Evolutionary conservation across 1,284 basidiomycete genomes (phyloP).

Genomic region (Ustilago crameri): DNA sequence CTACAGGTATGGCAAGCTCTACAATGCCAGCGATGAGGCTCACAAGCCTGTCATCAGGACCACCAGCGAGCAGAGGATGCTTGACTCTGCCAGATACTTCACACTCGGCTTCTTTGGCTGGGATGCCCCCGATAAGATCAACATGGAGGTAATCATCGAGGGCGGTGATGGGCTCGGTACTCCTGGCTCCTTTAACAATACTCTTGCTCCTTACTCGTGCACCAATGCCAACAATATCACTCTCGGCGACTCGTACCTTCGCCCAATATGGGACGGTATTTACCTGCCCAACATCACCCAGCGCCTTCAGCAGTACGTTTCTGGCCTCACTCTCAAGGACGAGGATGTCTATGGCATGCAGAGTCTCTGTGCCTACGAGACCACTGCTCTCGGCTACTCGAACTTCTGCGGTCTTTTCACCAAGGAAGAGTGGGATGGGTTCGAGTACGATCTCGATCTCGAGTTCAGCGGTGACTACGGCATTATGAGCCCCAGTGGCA

Average conservation of each 20-base stretch:
- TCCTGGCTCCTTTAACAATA: slow-evolving; percentile 78
- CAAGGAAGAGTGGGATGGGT: slow-evolving; percentile 86
- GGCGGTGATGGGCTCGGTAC: slow-evolving; percentile 27
- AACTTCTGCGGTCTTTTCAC: slow-evolving; percentile 87
- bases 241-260: slow-evolving; percentile 73
- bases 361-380: slow-evolving; percentile 68
- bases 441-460: slow-evolving; percentile 74
- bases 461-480: slow-evolving; percentile 73
- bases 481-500: slow-evolving; percentile 81
- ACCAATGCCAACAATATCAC: slow-evolving; percentile 71
- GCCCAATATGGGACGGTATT: slow-evolving; percentile 67
- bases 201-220: slow-evolving; percentile 79
- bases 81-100: slow-evolving; percentile 83
- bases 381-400: slow-evolving; percentile 55
- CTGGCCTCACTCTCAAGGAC: slow-evolving; percentile 69
- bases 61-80: slow-evolving; percentile 76
- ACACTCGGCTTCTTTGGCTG: slow-evolving; percentile 56
- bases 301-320: slow-evolving; percentile 57
- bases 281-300: slow-evolving; percentile 58
- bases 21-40: slow-evolving; percentile 46
- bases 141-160: slow-evolving; percentile 64
- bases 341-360: slow-evolving; percentile 59
- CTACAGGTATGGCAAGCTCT: slow-evolving; percentile 65
- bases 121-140: slow-evolving; percentile 53
- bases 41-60: slow-evolving; percentile 63